These are phyloP conservation scores for Vinca minor DNA, from an alignment of 257 asterid species.

Conservation along the genomic window DNA sequence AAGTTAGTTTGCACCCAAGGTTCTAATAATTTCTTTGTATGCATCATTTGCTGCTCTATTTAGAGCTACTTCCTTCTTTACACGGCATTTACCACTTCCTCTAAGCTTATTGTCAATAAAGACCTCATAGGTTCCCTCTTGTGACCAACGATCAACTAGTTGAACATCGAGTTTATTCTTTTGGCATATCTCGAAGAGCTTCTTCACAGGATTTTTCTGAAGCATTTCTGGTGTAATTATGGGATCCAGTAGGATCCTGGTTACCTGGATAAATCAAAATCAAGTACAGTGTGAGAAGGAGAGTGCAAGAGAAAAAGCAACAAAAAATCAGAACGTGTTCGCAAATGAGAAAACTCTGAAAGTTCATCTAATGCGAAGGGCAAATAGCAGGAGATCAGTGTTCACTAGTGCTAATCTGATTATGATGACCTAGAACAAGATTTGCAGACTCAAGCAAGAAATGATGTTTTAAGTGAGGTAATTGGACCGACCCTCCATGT, in stretches of 20 bases:
- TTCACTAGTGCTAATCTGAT: background rate
- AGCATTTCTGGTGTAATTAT: constrained; percentile 67
- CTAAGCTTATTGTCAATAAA: constrained; percentile 42
- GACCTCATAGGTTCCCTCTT: constrained; percentile 50
- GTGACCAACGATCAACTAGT: constrained; percentile 53
- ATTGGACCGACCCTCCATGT: constrained; percentile 58
- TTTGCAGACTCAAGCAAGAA: background rate
- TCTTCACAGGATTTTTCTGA: constrained; percentile 59
- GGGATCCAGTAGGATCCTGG: constrained; percentile 47
- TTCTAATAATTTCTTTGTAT: constrained; percentile 42
- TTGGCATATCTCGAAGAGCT: constrained; percentile 68
- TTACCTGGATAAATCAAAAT: constrained; percentile 32
- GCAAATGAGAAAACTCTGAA: background rate
- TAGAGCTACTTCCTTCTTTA: constrained; percentile 63
- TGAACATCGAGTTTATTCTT: constrained; percentile 52
- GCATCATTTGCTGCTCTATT: constrained; percentile 79
- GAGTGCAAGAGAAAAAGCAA: background rate
- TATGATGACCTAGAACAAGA: background rate
- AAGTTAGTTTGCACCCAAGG: constrained; percentile 18
- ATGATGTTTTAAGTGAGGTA: constrained; percentile 2
- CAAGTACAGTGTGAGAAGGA: background rate
- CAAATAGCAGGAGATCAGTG: background rate
- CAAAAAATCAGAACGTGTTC: background rate
- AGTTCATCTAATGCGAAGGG: background rate
- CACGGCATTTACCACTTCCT: constrained; percentile 59